Base-by-base conservation (phyloP, 1,284 basidiomycete genomes). In the Boletellus deceptivus region DNA sequence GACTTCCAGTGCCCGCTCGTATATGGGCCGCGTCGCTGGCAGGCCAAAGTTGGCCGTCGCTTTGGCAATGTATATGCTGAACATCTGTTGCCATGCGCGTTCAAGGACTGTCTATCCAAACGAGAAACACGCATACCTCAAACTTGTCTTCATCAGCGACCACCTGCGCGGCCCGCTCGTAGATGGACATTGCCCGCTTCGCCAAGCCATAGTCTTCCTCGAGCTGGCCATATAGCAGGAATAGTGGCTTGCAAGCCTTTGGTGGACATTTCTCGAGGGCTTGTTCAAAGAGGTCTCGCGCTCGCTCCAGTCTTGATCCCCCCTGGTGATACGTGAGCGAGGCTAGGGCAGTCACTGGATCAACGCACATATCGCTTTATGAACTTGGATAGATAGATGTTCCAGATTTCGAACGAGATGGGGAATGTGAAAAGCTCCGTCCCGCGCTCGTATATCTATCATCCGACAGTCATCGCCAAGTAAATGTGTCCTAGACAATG, bases 351-450 rank as follows among this genome's bases (percentile, higher is more conserved):
- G 14, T 43, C 20, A 33, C 40, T 42, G 20, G 22, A 11, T 31
- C 29, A 25, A 79, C 88, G 67, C 61, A 93, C 91, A 72, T 97
- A 98, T 69, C 97, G 88, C 72, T 94, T 96, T 57, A 96, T 83
- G 67, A 99, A 99, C 72, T 98, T 98, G 52, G 91, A 89, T 36
- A 99, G 75, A 70, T 98, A 99, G 52, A 98, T 96, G 68, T 99
- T 99, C 96, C 97, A 99, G 57, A 99, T 85, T 72, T 99, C 97
- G 68, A 98, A 99, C 3, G 93, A 96, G 43, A 99, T 86, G 0
- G 97, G 97, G 77, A 94, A 99, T 7, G 94, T 95, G 77, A 99
- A 99, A 17, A 98, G 75, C 60, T 99, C 97, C 9, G 97, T 93
- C 39, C 97, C 97, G 41, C 96, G 86, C 69, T 99, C 97, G 69